Conservation (phyloP, 129 eudicot species). For the Smallanthus sonchifolius region DNA sequence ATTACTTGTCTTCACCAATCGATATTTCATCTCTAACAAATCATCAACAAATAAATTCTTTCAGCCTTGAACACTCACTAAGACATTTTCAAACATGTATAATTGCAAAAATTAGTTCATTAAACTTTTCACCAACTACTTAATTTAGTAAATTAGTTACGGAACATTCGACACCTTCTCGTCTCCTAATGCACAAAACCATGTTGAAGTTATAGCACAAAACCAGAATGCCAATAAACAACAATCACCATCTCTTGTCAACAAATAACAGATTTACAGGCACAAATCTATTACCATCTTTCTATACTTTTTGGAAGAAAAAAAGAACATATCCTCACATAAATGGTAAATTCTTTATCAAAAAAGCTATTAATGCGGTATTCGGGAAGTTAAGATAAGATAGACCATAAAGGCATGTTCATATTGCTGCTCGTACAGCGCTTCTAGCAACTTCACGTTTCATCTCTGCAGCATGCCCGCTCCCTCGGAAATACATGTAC, state of each 20-base stretch:
- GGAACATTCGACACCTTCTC: too few relatives aligned
- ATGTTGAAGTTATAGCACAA: background rate
- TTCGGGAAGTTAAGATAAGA: background rate
- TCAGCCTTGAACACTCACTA: too few relatives aligned
- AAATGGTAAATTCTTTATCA: background rate
- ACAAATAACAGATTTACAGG: slow-evolving; percentile 10
- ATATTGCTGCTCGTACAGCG: slow-evolving; percentile 74
- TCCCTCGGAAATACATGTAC: slow-evolving; percentile 95
- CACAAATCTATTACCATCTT: background rate
- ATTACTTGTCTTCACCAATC: too few relatives aligned
- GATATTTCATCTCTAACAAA: too few relatives aligned
- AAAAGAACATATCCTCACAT: background rate
- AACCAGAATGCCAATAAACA: background rate
- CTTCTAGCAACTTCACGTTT: slow-evolving; percentile 86
- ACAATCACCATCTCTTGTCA: background rate
- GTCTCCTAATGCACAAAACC: too few relatives aligned
- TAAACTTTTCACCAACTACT: too few relatives aligned
- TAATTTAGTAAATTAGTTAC: too few relatives aligned
- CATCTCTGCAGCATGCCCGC: slow-evolving; percentile 84
- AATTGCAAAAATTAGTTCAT: too few relatives aligned
- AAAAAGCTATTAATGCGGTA: background rate
- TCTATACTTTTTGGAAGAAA: background rate
- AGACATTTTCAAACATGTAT: too few relatives aligned
- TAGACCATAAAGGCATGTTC: slow-evolving; percentile 6
- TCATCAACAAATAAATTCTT: too few relatives aligned